Evolutionary conservation across 495 filamentous ascomycete species (phyloP), one percentile per base, ranked within the genome.

Genomic region (Aspergillus bridgeri): DNA sequence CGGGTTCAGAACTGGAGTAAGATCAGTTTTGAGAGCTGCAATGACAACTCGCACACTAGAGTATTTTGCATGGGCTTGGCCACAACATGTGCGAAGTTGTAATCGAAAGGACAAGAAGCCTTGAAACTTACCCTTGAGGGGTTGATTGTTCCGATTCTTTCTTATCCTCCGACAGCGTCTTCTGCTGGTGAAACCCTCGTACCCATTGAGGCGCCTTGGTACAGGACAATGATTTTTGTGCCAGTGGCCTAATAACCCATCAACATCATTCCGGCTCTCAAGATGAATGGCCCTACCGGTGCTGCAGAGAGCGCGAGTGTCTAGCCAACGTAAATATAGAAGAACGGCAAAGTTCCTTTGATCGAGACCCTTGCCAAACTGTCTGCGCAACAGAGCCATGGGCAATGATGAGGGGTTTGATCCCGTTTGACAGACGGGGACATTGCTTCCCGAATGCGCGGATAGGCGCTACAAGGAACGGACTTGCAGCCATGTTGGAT

Each of bases 401-500:
- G 54, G 33, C 11, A 47, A 15, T 18, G 42, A 43, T 11, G 25
- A 51, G 46, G 33, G 43, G 13, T 42, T 33, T 15, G 23, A 38
- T 8, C 17, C 51, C 52, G 23, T 18, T 6, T 9, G 53, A 48
- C 38, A 61, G 17, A 17, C 46, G 57, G 23, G 44, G 17, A 51
- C 52, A 58, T 52, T 45, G 17, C 17, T 38, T 9, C 9, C 55
- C 11, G 20, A 58, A 57, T 38, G 58, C 58, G 24, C 55, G 57
- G 3, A 60, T 8, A 15, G 52, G 53, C 3, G 47, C 42, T 19
- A 55, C 19, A 18, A 59, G 29, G 22, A 53, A 11, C 19, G 51
- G 33, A 23, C 44, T 56, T 13, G 51, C 53, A 13, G 53, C 60
- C 60, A 66, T 66, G 24, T 27, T 62, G 52, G 7, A 24, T 18